phyloP scores from a whole-genome alignment of 177 flowering plant genomes.

The Vitis hybrid region DNA sequence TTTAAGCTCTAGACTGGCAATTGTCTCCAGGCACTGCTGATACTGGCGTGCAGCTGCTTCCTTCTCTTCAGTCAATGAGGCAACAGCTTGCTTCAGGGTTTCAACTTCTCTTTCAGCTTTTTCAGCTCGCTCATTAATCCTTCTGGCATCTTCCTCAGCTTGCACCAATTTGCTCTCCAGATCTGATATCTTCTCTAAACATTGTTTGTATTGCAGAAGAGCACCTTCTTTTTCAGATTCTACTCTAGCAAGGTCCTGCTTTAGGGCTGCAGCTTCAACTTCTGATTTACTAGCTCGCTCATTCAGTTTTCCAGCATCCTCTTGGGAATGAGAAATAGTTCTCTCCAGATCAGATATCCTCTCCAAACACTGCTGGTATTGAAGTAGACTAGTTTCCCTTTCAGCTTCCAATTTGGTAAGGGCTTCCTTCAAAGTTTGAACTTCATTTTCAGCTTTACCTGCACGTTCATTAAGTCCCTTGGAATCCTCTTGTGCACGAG shows the following conservation, averaged over 20 bases:
- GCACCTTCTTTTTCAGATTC: slow-evolving; percentile 55
- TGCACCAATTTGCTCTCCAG: slow-evolving; percentile 39
- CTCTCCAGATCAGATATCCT: slow-evolving; percentile 48
- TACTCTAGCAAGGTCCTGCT: slow-evolving; percentile 38
- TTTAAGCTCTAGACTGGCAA: slow-evolving; percentile 44
- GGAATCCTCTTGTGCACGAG: slow-evolving; percentile 52
- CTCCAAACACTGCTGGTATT: slow-evolving; percentile 49
- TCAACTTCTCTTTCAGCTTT: slow-evolving; percentile 54
- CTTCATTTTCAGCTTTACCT: slow-evolving; percentile 62
- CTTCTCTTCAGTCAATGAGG: slow-evolving; percentile 48
- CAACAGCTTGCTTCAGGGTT: slow-evolving; percentile 35
- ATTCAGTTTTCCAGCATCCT: slow-evolving; percentile 30
- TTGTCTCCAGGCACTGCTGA: slow-evolving; percentile 49
- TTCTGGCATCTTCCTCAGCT: slow-evolving; percentile 48
- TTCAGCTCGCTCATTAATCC: slow-evolving; percentile 36
- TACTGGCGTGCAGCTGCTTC: slow-evolving; percentile 43
- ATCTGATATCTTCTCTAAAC: slow-evolving; percentile 44
- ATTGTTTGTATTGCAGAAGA: slow-evolving; percentile 34
- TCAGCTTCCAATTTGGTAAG: slow-evolving; percentile 47
- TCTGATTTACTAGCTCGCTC: slow-evolving; percentile 53
- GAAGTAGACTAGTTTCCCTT: slow-evolving; percentile 46
- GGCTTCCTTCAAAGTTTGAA: slow-evolving; percentile 39
- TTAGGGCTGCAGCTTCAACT: slow-evolving; percentile 37
- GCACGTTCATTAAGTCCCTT: slow-evolving; percentile 50
- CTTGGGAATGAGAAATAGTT: slow-evolving; percentile 25